A percentile compares a stretch with the other conserved stretches of the same genome.
Evolutionary conservation across 2,329 filamentous ascomycete species (phyloP).

Genomic region (Paecilomyces sp.): DNA sequence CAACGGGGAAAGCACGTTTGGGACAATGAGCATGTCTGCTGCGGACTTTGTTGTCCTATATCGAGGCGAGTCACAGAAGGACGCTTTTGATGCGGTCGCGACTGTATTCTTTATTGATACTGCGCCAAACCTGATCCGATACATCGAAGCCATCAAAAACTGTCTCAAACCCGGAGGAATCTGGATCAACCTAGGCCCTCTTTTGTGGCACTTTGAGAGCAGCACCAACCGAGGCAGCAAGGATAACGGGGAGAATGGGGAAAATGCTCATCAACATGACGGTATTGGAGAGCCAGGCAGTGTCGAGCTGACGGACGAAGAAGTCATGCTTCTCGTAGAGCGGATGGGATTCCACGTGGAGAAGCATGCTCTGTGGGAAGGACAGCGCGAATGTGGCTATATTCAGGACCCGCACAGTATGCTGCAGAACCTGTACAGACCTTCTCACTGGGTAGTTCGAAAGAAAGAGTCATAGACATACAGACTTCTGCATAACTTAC

Average conservation of each 20-base stretch:
- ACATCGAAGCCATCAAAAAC: constrained; percentile 73
- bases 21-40: constrained; percentile 84
- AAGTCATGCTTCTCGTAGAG: constrained; percentile 70
- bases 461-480: constrained; percentile 42
- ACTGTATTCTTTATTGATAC: constrained; percentile 97
- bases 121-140: constrained; percentile 83
- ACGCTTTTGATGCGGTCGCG: constrained; percentile 70
- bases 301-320: constrained; percentile 83
- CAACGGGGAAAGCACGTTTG: constrained; percentile 33
- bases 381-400: constrained; percentile 60
- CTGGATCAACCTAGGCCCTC: constrained; percentile 82
- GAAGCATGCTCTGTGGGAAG: constrained; percentile 50
- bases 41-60: constrained; percentile 92
- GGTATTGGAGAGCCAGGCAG: constrained; percentile 85
- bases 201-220: constrained; percentile 94
- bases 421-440: constrained; percentile 73
- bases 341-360: constrained; percentile 71
- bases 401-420: constrained; percentile 81
- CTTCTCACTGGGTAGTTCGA: constrained; percentile 77
- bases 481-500: background rate
- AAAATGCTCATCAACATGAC: constrained; percentile 35
- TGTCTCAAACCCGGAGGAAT: constrained; percentile 72
- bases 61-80: constrained; percentile 52
- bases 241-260: constrained; percentile 29
- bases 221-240: constrained; percentile 14